Evolutionary conservation across 495 filamentous ascomycete species (phyloP).

Genomic region (Aspergillus nanangensis): DNA sequence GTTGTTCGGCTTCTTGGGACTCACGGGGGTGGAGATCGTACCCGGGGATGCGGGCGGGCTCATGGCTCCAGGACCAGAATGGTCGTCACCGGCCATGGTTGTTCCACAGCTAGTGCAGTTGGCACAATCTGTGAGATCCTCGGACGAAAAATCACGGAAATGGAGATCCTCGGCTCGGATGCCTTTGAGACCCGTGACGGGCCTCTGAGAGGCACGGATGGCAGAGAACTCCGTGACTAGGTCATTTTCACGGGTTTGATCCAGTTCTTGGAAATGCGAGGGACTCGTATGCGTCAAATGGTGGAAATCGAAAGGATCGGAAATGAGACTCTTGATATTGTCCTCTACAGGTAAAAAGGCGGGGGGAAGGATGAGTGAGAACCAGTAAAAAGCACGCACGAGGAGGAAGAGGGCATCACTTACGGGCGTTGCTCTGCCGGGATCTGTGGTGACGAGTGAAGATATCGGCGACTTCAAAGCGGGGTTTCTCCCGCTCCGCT

Average conservation of each 20-base stretch:
- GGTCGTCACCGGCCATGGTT: slow-evolving; percentile 22
- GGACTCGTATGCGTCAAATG: slow-evolving; percentile 75
- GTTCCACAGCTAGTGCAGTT: slow-evolving; percentile 9
- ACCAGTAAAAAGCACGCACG: background rate
- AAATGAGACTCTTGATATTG: slow-evolving; percentile 56
- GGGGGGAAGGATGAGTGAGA: too few species aligned
- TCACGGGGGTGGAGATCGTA: background rate
- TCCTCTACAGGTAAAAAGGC: slow-evolving; percentile 18
- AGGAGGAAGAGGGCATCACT: slow-evolving; percentile 13
- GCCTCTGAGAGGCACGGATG: slow-evolving; percentile 62
- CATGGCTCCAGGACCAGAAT: slow-evolving; percentile 7
- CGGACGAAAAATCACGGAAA: slow-evolving; percentile 57
- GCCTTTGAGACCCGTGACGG: slow-evolving; percentile 55
- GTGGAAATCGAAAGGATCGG: slow-evolving; percentile 83
- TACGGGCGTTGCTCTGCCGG: slow-evolving; percentile 30
- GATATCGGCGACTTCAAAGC: slow-evolving; percentile 29
- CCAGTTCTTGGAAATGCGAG: slow-evolving; percentile 56
- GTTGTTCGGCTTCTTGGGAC: slow-evolving; percentile 6
- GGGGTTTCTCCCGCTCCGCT: slow-evolving; percentile 27
- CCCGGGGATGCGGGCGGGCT: slow-evolving; percentile 13
- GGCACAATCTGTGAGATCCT: slow-evolving; percentile 25
- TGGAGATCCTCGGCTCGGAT: slow-evolving; percentile 62
- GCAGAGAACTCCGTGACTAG: slow-evolving; percentile 63
- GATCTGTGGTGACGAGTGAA: slow-evolving; percentile 28
- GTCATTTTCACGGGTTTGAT: slow-evolving; percentile 53